These are phyloP conservation scores for Niebla homalea DNA, from an alignment of 495 filamentous ascomycete genomes.

Conservation along the genomic window DNA sequence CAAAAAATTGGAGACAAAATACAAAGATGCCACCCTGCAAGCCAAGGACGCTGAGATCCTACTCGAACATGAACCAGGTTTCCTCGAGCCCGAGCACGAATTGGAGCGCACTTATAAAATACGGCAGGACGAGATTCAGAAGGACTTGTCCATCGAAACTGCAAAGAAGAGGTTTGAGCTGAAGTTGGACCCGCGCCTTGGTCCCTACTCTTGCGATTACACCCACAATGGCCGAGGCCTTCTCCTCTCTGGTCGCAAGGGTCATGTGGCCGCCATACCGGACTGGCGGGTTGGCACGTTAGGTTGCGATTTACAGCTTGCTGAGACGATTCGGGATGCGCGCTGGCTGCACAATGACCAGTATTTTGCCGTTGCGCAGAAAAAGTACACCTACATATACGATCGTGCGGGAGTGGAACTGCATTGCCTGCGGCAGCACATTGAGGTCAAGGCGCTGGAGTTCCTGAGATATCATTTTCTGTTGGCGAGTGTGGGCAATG, in stretches of 20 bases:
- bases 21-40: slow-evolving; percentile 62
- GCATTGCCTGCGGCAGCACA: slow-evolving; percentile 76
- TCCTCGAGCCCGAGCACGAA: slow-evolving; percentile 76
- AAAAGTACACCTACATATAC: slow-evolving; percentile 94
- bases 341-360: slow-evolving; percentile 94
- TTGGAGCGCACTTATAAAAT: slow-evolving; percentile 88
- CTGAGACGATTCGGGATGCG: slow-evolving; percentile 78
- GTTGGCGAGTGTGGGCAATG: slow-evolving; percentile 73
- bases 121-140: slow-evolving; percentile 70
- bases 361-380: slow-evolving; percentile 93
- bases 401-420: slow-evolving; percentile 78
- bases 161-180: slow-evolving; percentile 89
- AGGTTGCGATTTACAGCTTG: slow-evolving; percentile 78
- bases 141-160: slow-evolving; percentile 61
- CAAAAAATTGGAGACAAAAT: slow-evolving; percentile 61
- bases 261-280: slow-evolving; percentile 80
- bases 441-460: slow-evolving; percentile 89
- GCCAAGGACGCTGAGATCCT: slow-evolving; percentile 94
- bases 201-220: slow-evolving; percentile 80
- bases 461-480: slow-evolving; percentile 96
- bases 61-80: slow-evolving; percentile 73
- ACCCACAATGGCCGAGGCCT: slow-evolving; percentile 77
- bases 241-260: slow-evolving; percentile 76
- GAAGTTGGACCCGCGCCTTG: slow-evolving; percentile 57
- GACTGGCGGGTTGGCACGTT: slow-evolving; percentile 90